Evolutionary conservation across 495 filamentous ascomycete genomes (phyloP).

Genomic region (Neurospora tetraspora): DNA sequence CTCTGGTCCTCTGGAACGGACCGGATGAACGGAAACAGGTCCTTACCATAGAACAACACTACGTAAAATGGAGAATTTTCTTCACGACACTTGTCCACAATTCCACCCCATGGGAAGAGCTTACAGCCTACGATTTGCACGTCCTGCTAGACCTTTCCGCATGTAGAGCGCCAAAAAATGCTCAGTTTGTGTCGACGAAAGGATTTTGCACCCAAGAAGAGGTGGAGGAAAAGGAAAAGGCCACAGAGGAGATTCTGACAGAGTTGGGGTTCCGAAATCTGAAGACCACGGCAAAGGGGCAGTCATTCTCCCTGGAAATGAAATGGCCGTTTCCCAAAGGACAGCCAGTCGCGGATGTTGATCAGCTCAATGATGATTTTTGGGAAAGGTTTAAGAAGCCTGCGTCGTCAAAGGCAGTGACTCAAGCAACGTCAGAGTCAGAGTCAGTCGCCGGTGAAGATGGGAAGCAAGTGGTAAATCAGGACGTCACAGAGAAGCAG

Average conservation of each 20-base stretch:
- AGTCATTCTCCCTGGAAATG: not conserved
- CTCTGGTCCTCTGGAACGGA: not conserved
- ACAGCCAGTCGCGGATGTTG: not conserved
- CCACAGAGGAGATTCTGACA: not conserved
- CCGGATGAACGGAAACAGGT: too few relatives aligned
- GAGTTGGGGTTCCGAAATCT: not conserved
- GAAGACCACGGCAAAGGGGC: not conserved
- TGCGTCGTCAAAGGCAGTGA: not conserved
- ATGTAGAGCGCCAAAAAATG: not conserved
- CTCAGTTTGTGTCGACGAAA: not conserved
- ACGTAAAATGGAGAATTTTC: not conserved
- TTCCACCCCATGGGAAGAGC: not conserved
- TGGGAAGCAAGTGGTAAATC: too few relatives aligned
- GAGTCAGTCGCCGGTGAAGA: not conserved
- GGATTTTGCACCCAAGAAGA: not conserved
- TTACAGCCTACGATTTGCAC: not conserved
- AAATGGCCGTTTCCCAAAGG: not conserved
- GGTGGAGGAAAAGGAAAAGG: not conserved
- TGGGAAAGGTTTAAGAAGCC: not conserved
- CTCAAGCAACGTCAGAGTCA: not conserved
- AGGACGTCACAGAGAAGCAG: not conserved
- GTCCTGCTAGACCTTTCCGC: not conserved
- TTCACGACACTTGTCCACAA: not conserved
- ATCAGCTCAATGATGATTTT: not conserved
- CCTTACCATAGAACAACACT: not conserved